Evolutionary conservation across 2,329 filamentous ascomycete genomes (phyloP).

Genomic region (Aspergillus quadrilineatus): DNA sequence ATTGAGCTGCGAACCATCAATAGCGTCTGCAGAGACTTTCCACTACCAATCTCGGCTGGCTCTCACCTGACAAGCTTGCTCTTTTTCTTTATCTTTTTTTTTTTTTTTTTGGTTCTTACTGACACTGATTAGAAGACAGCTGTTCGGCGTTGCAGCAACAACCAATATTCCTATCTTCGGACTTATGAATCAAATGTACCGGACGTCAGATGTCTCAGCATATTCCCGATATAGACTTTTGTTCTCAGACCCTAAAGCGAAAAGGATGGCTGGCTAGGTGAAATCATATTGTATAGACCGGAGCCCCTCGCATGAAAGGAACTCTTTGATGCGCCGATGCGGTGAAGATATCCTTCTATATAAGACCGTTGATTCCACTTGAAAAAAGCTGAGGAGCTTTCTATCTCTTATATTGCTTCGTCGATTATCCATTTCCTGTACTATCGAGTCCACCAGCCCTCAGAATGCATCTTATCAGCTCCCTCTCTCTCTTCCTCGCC

Average conservation of each 20-base stretch:
- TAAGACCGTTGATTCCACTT: slow-evolving; percentile 2
- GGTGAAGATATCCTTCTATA: slow-evolving; percentile 7
- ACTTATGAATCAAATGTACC: slow-evolving; percentile 9
- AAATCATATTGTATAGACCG: slow-evolving; percentile 3
- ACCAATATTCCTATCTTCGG: not conserved
- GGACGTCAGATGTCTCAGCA: not conserved
- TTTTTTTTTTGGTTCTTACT: not conserved
- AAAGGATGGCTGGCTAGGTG: not conserved
- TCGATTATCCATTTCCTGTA: not conserved
- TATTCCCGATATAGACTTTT: not conserved
- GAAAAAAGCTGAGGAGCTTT: not conserved
- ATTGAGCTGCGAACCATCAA: slow-evolving; percentile 6
- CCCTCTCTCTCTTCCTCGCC: slow-evolving; percentile 26
- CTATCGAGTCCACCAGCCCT: slow-evolving; percentile 7
- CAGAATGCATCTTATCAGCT: slow-evolving; percentile 30
- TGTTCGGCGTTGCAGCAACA: not conserved
- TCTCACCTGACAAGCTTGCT: not conserved
- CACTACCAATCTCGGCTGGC: not conserved
- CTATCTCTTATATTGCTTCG: not conserved
- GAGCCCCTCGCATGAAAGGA: slow-evolving; percentile 10
- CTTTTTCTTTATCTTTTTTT: not conserved
- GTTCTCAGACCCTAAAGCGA: not conserved
- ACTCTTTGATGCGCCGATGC: slow-evolving; percentile 1
- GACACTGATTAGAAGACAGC: not conserved
- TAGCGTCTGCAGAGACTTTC: slow-evolving; percentile 8